Evolutionary conservation across 208 protist species (phyloP), one percentile per base, ranked within the genome.

Genomic region (Trypanosoma rangeli): DNA sequence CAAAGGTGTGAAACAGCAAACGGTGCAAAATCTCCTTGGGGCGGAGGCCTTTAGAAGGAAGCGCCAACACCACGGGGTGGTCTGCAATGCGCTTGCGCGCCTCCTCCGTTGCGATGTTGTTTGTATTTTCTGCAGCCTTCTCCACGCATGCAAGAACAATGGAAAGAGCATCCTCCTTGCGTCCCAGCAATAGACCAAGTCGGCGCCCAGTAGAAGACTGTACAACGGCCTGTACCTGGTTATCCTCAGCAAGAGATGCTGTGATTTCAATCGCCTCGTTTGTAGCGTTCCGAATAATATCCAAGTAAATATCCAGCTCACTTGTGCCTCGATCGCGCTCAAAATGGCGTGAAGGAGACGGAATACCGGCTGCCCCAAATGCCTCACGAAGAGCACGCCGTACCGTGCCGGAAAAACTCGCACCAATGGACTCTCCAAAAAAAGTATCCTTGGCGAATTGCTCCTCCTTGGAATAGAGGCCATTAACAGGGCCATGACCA

Each of bases 1-100:
- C 85, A 63, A 86, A 94, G 65, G 84, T 76, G 64, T 90, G 87
- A 48, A 67, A 39, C 13, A 94, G 69, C 7, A 94, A 71, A 16
- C 69, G 60, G 16, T 76, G 79, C 18, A 94, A 61, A 18, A 89
- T 53, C 20, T 71, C 65, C 62, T 89, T 92, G 7, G 83, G 64
- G 7, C 73, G 70, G 5, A 94, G 22, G 13, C 68, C 44, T 15
- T 68, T 71, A 1, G 75, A 64, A 1, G 86, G 84, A 29, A 94
- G 64, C 0, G 90, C 71, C 20, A 94, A 61, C 12, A 87, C 76
- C 13, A 91, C 63, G 20, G 80, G 81, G 12, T 82, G 55, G 35
- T 57, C 46, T 29, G 52, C 69, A 16, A 85, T 68, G 18, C 65
- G 63, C 50, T 66, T 68, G 2, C 64, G 75, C 10, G 74, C 72